A percentile compares a stretch with the other conserved stretches of the same genome.
phyloP scores from a whole-genome alignment of 2,329 filamentous ascomycete genomes.

The Ceratocystis harringtonii region DNA sequence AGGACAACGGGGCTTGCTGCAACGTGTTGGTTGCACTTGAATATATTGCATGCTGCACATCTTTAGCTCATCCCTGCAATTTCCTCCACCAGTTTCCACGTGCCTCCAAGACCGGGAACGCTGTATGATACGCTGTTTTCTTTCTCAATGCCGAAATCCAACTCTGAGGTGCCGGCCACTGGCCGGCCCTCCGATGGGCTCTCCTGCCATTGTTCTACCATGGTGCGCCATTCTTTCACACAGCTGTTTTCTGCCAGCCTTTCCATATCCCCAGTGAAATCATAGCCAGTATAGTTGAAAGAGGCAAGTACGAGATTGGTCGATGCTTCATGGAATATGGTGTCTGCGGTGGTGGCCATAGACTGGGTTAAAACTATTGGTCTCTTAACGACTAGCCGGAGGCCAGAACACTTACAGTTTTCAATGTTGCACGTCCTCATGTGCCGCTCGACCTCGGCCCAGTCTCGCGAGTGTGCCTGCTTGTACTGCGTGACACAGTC shows the following conservation, averaged over 20 bases:
- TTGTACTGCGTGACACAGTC: constrained; percentile 56
- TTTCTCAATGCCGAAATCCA: background rate
- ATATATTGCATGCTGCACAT: background rate
- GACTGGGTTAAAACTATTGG: background rate
- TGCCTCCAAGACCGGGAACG: constrained; percentile 5
- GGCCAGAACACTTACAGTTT: constrained; percentile 42
- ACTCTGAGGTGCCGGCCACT: background rate
- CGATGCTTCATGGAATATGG: constrained; percentile 53
- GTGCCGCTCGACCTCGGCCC: constrained; percentile 62
- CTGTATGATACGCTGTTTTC: background rate
- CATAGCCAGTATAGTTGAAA: constrained; percentile 64
- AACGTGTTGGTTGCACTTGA: background rate
- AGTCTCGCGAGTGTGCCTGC: constrained; percentile 55
- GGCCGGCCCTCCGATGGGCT: background rate
- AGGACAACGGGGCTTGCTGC: background rate
- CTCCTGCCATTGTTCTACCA: constrained; percentile 66
- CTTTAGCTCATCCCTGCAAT: constrained; percentile 1
- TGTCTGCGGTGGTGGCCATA: constrained; percentile 36
- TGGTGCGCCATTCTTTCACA: constrained; percentile 64
- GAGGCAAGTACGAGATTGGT: constrained; percentile 54
- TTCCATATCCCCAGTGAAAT: constrained; percentile 62
- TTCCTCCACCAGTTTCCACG: constrained; percentile 11
- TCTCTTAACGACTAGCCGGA: background rate
- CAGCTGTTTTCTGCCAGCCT: constrained; percentile 57
- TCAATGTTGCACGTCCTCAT: constrained; percentile 61